Conservation (phyloP, 495 filamentous ascomycete species). For the Penicillium waksmanii region DNA sequence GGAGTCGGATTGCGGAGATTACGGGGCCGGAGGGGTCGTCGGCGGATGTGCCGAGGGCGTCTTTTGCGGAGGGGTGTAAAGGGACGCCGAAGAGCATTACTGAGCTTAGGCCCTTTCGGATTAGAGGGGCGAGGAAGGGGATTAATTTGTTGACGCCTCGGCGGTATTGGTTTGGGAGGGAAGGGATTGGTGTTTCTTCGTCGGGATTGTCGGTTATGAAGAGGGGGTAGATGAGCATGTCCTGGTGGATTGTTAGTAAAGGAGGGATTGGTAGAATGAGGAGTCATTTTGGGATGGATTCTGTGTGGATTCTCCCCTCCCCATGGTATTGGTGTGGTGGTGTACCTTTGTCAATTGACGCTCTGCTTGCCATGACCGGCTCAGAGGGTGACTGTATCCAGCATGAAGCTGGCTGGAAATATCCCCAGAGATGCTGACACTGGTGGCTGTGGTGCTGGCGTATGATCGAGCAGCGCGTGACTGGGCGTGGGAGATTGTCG, state of each 20-base stretch:
- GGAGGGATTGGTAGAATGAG: no score
- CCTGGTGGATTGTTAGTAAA: constrained; percentile 43
- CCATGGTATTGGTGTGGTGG: background rate
- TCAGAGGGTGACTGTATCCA: constrained; percentile 90
- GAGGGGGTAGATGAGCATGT: constrained; percentile 96
- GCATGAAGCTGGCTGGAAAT: constrained; percentile 95
- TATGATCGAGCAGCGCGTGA: constrained; percentile 76
- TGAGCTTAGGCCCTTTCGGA: constrained; percentile 84
- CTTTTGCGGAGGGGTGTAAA: constrained; percentile 75
- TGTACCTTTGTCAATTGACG: constrained; percentile 93
- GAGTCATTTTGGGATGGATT: no score
- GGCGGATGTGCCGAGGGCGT: constrained; percentile 88
- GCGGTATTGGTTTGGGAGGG: constrained; percentile 84
- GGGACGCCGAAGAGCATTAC: constrained; percentile 97
- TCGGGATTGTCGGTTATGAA: constrained; percentile 95
- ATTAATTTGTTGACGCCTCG: constrained; percentile 84
- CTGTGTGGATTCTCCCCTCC: no score
- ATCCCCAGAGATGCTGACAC: constrained; percentile 88
- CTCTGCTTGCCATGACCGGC: constrained; percentile 93
- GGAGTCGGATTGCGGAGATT: constrained; percentile 77
- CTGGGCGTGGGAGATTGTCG: constrained; percentile 72
- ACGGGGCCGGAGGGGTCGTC: constrained; percentile 94
- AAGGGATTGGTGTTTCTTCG: constrained; percentile 88
- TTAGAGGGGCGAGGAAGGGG: constrained; percentile 80
- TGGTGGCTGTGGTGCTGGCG: constrained; percentile 87